Evolutionary conservation across 768 basidiomycete genomes (phyloP).

Genomic region (Brasilioporus rufonigricans): DNA sequence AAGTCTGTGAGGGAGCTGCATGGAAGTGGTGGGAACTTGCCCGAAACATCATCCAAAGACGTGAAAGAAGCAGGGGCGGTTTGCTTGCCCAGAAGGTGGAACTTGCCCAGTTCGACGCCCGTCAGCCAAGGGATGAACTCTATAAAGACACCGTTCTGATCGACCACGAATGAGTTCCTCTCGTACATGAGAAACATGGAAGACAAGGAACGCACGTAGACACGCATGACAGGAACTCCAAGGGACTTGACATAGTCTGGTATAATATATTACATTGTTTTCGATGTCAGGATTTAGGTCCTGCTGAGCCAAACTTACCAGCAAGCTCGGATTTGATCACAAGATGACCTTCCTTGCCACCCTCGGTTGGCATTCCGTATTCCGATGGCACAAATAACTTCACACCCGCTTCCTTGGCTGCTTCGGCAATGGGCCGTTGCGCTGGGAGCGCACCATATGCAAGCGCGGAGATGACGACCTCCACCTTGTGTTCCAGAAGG

Average conservation of each 20-base stretch:
- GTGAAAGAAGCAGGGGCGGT: slow-evolving; percentile 31
- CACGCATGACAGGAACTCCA: slow-evolving; percentile 29
- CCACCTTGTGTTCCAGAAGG: slow-evolving; percentile 31
- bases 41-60: slow-evolving; percentile 34
- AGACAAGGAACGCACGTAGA: slow-evolving; percentile 28
- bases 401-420: slow-evolving; percentile 36
- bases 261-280: not conserved
- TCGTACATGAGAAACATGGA: not conserved
- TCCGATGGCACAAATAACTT: slow-evolving; percentile 40
- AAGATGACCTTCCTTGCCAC: slow-evolving; percentile 24
- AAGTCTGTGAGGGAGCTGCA: slow-evolving; percentile 1
- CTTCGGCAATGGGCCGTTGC: slow-evolving; percentile 32
- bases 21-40: slow-evolving; percentile 13
- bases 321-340: slow-evolving; percentile 29
- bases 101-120: slow-evolving; percentile 28
- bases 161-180: not conserved
- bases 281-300: not conserved
- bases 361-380: slow-evolving; percentile 36
- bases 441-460: slow-evolving; percentile 25
- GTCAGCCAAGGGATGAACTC: slow-evolving; percentile 32
- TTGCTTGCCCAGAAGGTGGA: slow-evolving; percentile 35
- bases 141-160: slow-evolving; percentile 34
- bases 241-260: slow-evolving; percentile 30
- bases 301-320: slow-evolving; percentile 13
- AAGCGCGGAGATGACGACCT: slow-evolving; percentile 36